Percentiles rank a stretch among this genome's conserved stretches.
Conservation (phyloP, 805 yeast species). For the Yamadazyma ubonensis region DNA sequence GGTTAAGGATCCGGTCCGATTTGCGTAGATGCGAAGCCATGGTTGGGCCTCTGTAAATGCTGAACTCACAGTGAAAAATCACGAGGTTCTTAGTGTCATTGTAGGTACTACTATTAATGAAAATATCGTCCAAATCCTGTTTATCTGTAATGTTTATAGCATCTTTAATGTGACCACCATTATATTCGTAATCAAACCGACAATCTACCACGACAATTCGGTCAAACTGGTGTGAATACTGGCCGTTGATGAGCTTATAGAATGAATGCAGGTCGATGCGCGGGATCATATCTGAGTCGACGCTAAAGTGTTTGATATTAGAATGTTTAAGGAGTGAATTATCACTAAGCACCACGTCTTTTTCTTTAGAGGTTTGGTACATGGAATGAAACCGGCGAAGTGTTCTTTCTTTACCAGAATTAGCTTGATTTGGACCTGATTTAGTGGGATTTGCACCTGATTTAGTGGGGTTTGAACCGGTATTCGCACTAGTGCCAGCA, state of each 20-base stretch:
- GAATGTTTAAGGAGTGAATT: constrained; percentile 33
- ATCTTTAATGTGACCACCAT: constrained; percentile 88
- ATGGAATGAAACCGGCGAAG: constrained; percentile 65
- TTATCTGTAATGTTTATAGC: constrained; percentile 78
- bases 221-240: constrained; percentile 49
- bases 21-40: constrained; percentile 85
- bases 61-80: constrained; percentile 93
- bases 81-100: constrained; percentile 37
- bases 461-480: no score
- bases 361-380: constrained; percentile 52
- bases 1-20: constrained; percentile 74
- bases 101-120: constrained; percentile 32
- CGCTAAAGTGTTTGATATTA: constrained; percentile 28
- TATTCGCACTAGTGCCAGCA: constrained; percentile 4
- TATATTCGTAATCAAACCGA: constrained; percentile 86
- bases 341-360: constrained; percentile 21
- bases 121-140: constrained; percentile 59
- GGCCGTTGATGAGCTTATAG: constrained; percentile 57
- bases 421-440: not conserved
- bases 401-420: no score
- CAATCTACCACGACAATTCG: constrained; percentile 73
- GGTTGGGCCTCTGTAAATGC: constrained; percentile 89
- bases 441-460: no score
- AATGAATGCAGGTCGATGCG: constrained; percentile 61
- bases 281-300: constrained; percentile 60